Conservation (phyloP, 176 grass and related monocot species). For the Aechmea fasciata region DNA sequence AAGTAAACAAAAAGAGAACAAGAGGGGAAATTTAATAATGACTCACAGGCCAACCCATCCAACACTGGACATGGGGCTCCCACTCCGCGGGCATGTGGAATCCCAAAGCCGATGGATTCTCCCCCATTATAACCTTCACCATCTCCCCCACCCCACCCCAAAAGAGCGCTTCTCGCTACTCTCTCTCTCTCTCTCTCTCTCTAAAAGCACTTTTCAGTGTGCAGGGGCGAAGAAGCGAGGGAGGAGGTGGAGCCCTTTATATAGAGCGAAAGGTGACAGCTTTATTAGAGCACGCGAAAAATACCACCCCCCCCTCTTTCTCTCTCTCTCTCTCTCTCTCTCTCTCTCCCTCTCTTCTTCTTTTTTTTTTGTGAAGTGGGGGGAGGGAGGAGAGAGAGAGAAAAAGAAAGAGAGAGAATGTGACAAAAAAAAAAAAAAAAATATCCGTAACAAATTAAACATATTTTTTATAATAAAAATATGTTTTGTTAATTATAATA, state of each 20-base stretch:
- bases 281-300: too few species aligned
- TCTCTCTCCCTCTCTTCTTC: too few species aligned
- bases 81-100: constrained; percentile 95
- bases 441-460: too few species aligned
- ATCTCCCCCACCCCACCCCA: neutral
- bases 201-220: too few species aligned
- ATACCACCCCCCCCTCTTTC: neutral
- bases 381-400: constrained; percentile 4
- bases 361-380: too few species aligned
- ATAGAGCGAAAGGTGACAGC: too few species aligned
- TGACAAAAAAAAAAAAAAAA: neutral
- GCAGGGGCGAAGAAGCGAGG: too few species aligned
- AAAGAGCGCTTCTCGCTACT: neutral
- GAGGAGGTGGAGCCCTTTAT: too few species aligned
- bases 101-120: constrained; percentile 38
- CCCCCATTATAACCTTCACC: constrained; percentile 31
- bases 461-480: too few species aligned
- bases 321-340: too few species aligned
- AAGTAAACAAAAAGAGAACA: too few species aligned
- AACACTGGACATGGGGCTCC: constrained; percentile 82
- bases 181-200: neutral
- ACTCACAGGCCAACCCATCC: constrained; percentile 92
- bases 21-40: neutral
- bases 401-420: neutral
- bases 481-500: too few species aligned